Conservation (phyloP, 1,284 basidiomycete species). For the Coniophora puteana region DNA sequence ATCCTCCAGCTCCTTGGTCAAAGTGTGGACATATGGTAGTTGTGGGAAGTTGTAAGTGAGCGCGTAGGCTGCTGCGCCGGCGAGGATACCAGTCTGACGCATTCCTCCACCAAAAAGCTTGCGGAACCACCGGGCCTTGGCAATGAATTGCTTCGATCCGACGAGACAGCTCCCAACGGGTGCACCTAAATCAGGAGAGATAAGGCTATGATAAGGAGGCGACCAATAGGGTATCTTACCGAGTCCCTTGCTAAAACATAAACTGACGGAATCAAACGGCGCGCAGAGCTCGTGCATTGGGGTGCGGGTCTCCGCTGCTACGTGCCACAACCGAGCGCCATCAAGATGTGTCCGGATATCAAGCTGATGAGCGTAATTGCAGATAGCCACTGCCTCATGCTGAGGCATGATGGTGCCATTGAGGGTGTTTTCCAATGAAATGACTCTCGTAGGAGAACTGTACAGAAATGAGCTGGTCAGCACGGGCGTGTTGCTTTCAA, state of each 20-base stretch:
- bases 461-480: conserved; percentile 12
- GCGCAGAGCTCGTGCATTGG: conserved; percentile 74
- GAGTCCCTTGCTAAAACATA: conserved; percentile 96
- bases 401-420: conserved; percentile 90
- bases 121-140: conserved; percentile 75
- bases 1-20: conserved; percentile 64
- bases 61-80: conserved; percentile 81
- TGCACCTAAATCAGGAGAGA: conserved; percentile 61
- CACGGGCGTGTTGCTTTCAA: too few relatives aligned
- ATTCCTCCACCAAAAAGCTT: conserved; percentile 94
- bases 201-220: background rate
- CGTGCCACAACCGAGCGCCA: conserved; percentile 93
- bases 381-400: conserved; percentile 80
- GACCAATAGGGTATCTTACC: conserved; percentile 36
- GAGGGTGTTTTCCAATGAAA: conserved; percentile 88
- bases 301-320: conserved; percentile 67
- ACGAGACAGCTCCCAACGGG: conserved; percentile 88
- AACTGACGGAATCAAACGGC: conserved; percentile 87
- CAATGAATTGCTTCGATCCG: conserved; percentile 73
- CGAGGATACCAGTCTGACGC: conserved; percentile 83
- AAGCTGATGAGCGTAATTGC: conserved; percentile 64
- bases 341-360: conserved; percentile 85
- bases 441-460: conserved; percentile 75
- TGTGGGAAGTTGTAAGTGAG: conserved; percentile 80
- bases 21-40: conserved; percentile 68